Base-by-base conservation (phyloP, 345 rosid genomes). In the Salix dunnii region DNA sequence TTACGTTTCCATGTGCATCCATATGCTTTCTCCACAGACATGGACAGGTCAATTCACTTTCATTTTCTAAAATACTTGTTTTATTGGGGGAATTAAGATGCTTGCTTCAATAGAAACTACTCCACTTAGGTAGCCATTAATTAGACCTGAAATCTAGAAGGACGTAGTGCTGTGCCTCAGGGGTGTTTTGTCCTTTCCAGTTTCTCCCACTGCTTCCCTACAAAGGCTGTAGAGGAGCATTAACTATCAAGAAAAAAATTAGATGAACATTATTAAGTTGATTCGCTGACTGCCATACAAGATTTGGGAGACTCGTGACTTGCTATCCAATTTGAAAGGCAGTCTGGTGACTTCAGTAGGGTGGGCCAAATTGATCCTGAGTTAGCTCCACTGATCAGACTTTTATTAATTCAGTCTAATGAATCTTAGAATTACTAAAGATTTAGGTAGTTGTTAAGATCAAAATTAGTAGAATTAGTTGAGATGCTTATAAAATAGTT, bases 1-100 rank as follows among this genome's bases (percentile, higher is more conserved):
- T 76, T 76, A 58, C 68, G 78, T 38, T 60, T 76, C 78, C 78
- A 68, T 76, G 78, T 76, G 78, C 78, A 58, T 40, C 70, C 70
- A 68, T 65, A 58, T 38, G 78, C 78, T 58, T 76, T 60, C 58
- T 69, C 68, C 43, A 2, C 58, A 68, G 73, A 53, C 14, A 68
- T 38, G 60, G 73, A 68, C 73, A 21, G 12, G 60, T 61, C 79
- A 61, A 60, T 75, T 67, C 72, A 7, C 78, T 14, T 67, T 75
- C 78, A 75, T 51, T 53, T 75, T 30, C 72, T 18, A n/a, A 4
- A 60, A 33, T 64, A n/a, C n/a, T 43, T 28, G 60, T 63, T 74
- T 43, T 68, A 18, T 58, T 58, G 36, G 31, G n/a, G 16, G 27
- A 4, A 46, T 14, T 46, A 46, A 36, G 43, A 76, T 76, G 55